phyloP scores from a whole-genome alignment of 345 rosid genomes.

The Acer yangbiense region DNA sequence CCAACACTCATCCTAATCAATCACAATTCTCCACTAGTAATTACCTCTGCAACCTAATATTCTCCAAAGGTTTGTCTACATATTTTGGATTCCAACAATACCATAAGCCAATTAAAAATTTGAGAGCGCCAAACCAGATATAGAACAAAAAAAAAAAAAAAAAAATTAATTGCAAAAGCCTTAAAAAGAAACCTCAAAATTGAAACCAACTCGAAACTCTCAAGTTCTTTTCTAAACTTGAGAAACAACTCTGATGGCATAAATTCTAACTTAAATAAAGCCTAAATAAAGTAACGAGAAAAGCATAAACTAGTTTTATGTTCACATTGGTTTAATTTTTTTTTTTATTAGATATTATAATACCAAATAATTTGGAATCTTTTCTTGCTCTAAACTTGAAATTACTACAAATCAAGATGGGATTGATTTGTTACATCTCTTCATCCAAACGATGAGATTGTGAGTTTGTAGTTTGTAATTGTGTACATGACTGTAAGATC shows the following conservation, averaged over 20 bases:
- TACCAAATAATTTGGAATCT: too few relatives aligned
- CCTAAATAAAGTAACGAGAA: too few relatives aligned
- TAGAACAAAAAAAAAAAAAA: background rate
- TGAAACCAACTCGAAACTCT: slow-evolving; percentile 83
- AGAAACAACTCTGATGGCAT: slow-evolving; percentile 82
- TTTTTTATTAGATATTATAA: too few relatives aligned
- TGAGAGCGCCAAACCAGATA: background rate
- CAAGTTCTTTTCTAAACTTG: slow-evolving; percentile 83
- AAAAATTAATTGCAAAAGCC: background rate
- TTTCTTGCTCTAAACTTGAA: too few relatives aligned
- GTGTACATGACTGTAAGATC: too few relatives aligned
- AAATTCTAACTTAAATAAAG: too few relatives aligned
- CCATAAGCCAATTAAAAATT: background rate
- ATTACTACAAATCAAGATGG: too few relatives aligned
- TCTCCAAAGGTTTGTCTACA: background rate
- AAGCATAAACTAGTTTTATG: too few relatives aligned
- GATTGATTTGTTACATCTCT: too few relatives aligned
- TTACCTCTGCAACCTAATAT: background rate
- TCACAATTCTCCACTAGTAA: background rate
- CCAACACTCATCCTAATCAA: background rate
- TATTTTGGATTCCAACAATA: background rate
- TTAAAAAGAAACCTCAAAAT: slow-evolving; percentile 62
- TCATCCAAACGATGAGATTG: too few relatives aligned
- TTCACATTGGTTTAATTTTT: too few relatives aligned
- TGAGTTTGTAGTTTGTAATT: too few relatives aligned